Conservation (phyloP, 129 eudicot species). For the Flaveria linearis region DNA sequence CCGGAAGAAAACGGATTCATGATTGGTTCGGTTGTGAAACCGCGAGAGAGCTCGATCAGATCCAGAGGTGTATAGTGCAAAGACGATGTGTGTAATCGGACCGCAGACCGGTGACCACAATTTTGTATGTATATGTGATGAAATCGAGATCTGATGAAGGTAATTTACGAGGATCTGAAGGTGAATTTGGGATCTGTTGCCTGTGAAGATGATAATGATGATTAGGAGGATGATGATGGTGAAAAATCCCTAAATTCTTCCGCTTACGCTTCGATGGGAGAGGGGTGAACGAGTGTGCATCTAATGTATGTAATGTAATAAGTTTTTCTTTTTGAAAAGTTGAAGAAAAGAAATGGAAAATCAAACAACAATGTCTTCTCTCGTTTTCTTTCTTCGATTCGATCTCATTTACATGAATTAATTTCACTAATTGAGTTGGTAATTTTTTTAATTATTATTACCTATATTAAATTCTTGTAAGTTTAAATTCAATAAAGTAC, state of each 20-base stretch:
- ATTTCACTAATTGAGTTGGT: background rate
- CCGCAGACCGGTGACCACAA: background rate
- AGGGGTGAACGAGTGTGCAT: background rate
- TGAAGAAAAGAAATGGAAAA: conserved; percentile 21
- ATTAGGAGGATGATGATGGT: background rate
- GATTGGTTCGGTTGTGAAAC: conserved; percentile 47
- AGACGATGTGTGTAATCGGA: conserved; percentile 22
- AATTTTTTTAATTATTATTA: background rate
- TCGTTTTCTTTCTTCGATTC: conserved; percentile 1
- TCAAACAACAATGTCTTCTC: background rate
- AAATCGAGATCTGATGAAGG: conserved; percentile 37
- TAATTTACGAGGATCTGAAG: conserved; percentile 36
- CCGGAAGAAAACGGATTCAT: conserved; percentile 93
- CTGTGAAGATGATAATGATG: background rate
- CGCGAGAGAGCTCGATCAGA: conserved; percentile 55
- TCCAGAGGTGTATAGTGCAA: conserved; percentile 33
- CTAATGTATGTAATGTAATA: background rate
- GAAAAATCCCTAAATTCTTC: conserved; percentile 32
- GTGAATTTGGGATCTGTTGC: conserved; percentile 34
- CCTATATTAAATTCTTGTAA: accelerated
- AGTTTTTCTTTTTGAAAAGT: conserved; percentile 23
- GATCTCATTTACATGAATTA: background rate
- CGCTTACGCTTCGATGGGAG: conserved; percentile 18
- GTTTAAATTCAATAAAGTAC: too few species aligned
- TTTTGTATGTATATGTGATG: conserved; percentile 10